Evolutionary conservation across 2,329 filamentous ascomycete genomes (phyloP), one percentile per base, ranked within the genome.

Genomic region (Arthrobotrys pseudoclavata): DNA sequence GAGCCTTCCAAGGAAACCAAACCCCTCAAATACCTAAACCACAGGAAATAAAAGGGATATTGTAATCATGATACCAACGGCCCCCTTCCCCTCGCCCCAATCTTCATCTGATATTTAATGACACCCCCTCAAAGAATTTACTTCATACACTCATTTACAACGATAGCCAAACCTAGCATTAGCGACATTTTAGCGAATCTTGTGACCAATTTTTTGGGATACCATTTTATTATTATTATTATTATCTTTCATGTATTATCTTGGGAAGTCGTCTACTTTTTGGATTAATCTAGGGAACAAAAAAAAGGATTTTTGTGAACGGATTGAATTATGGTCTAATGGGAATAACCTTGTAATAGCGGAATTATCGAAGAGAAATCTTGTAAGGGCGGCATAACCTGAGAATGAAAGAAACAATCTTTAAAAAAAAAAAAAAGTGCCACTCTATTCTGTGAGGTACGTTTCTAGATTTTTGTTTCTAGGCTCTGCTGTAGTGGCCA

Each of bases 51-150:
- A 70, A 26, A 57, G 29, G 61, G 22, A 57, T 71, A 61, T 47
- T 71, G 67, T 77, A 68, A 64, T 76, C 61, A 77, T 77, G 74
- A 77, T 77, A 70, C 67, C 66, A 71, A 77, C 61, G 74, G 61
- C 74, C 60, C 34, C 45, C 24, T 9, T 34, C 12, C 3, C 7
- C 29, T 5, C 29, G 1, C 29, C n/a, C 48, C 47, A 34, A 34
- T 18, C 4, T 40, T 37, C 61, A 47, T 42, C 61, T 31, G 37
- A 47, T 40, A 57, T 77, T 77, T 77, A 77, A 77, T 77, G 67
- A 62, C 31, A n/a, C 24, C 31, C 31, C 7, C 42, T 45, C 37
- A 68, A 63, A 61, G 47, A 71, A 50, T 63, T 47, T 63, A 66
- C 22, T 71, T 70, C 62, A 77, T 57, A 71, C 74, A 57, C 67